Evolutionary conservation across 495 filamentous ascomycete genomes (phyloP).

Genomic region (Tirmania nivea): DNA sequence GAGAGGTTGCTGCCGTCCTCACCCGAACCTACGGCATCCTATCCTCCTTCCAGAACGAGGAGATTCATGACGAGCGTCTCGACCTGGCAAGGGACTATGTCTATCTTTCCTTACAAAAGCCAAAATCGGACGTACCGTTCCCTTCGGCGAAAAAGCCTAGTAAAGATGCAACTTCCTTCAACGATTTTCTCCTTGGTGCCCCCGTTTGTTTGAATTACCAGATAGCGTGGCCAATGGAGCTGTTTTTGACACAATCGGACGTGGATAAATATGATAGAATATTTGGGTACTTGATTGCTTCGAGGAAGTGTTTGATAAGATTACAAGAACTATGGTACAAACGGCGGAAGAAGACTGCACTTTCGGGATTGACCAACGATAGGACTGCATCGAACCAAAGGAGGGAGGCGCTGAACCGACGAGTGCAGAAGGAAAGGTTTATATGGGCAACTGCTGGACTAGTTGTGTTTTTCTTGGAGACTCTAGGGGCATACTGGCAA

Average conservation of each 20-base stretch:
- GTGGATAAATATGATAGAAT: conserved; percentile 58
- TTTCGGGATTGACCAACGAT: conserved; percentile 37
- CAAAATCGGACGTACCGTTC: not conserved
- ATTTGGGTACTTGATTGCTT: conserved; percentile 64
- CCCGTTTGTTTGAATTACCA: conserved; percentile 49
- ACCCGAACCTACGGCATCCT: conserved; percentile 56
- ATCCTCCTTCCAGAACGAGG: conserved; percentile 45
- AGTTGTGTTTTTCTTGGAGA: conserved; percentile 67
- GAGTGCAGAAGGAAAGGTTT: conserved; percentile 44
- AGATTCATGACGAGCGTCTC: conserved; percentile 48
- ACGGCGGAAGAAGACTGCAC: conserved; percentile 49
- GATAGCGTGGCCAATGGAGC: conserved; percentile 59
- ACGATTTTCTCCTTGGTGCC: conserved; percentile 60
- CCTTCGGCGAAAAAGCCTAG: conserved; percentile 20
- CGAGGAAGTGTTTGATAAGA: conserved; percentile 61
- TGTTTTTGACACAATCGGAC: conserved; percentile 60
- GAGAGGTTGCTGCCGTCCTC: conserved; percentile 56
- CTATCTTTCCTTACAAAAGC: conserved; percentile 37
- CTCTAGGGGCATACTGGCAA: conserved; percentile 69
- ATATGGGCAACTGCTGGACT: conserved; percentile 74
- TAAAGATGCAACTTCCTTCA: conserved; percentile 35
- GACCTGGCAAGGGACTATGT: conserved; percentile 63
- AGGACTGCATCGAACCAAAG: conserved; percentile 2
- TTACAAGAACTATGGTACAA: conserved; percentile 70
- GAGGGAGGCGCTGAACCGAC: conserved; percentile 33